These are phyloP conservation scores for Bacidia gigantensis DNA, from an alignment of 495 filamentous ascomycete genomes.

Conservation along the genomic window DNA sequence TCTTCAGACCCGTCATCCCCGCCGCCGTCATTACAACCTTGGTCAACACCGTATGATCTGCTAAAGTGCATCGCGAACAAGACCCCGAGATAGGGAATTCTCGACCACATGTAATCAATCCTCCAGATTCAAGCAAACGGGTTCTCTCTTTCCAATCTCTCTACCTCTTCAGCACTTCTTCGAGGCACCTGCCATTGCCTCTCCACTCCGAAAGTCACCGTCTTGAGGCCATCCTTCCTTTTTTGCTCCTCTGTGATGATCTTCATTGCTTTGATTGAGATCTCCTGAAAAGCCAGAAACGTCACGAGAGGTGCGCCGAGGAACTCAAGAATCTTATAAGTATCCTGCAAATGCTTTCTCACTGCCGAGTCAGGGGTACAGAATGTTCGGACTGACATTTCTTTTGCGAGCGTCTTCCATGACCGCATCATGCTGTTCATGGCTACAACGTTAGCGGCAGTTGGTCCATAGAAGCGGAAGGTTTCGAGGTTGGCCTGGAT, in stretches of 20 bases:
- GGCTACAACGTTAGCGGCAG: slow-evolving; percentile 26
- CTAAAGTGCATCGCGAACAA: no score
- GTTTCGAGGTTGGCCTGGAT: slow-evolving; percentile 35
- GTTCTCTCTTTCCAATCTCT: slow-evolving; percentile 11
- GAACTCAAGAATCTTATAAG: slow-evolving; percentile 38
- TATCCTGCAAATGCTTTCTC: slow-evolving; percentile 40
- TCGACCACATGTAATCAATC: not conserved
- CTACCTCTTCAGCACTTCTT: slow-evolving; percentile 2
- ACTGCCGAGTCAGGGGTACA: slow-evolving; percentile 40
- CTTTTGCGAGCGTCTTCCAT: slow-evolving; percentile 37
- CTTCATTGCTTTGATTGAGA: slow-evolving; percentile 22
- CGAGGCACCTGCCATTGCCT: slow-evolving; percentile 11
- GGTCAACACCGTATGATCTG: no score
- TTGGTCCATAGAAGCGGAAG: slow-evolving; percentile 35
- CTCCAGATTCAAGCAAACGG: slow-evolving; percentile 7
- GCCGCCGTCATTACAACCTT: no score
- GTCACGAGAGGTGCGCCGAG: slow-evolving; percentile 31
- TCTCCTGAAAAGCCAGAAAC: slow-evolving; percentile 27
- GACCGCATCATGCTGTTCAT: slow-evolving; percentile 35
- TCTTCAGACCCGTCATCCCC: no score
- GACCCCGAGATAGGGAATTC: not conserved
- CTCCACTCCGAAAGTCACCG: slow-evolving; percentile 15
- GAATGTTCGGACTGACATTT: slow-evolving; percentile 42
- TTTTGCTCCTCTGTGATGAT: slow-evolving; percentile 23
- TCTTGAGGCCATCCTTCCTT: slow-evolving; percentile 20